Evolutionary conservation across 192 early-diverging fungal genomes (phyloP).

Genomic region (Geranomyces michiganensis): DNA sequence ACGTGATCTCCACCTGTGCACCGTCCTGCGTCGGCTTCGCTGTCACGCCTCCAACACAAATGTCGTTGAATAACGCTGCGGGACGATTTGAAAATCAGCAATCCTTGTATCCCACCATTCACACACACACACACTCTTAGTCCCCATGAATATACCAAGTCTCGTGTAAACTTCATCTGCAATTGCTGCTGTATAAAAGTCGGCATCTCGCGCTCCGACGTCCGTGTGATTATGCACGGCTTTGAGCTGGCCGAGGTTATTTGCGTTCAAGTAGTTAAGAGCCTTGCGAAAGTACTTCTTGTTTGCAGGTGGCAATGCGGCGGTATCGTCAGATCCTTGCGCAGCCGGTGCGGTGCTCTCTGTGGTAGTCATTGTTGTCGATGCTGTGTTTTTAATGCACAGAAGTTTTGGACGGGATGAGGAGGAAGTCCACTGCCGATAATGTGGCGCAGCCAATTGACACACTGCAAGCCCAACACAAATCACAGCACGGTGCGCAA

Average conservation of each 20-base stretch:
- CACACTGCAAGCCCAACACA: too few species aligned
- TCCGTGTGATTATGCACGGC: slow-evolving; percentile 15
- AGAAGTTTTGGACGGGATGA: too few species aligned
- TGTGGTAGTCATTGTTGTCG: too few species aligned
- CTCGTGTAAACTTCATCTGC: slow-evolving; percentile 22
- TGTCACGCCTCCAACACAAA: slow-evolving; percentile 29
- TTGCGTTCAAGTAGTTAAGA: slow-evolving; percentile 31
- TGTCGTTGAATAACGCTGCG: slow-evolving; percentile 37
- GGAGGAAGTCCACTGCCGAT: too few species aligned
- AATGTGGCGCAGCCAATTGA: too few species aligned
- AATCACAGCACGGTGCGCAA: too few species aligned
- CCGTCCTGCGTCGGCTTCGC: background rate
- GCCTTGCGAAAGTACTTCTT: slow-evolving; percentile 31
- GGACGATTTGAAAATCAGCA: too few species aligned
- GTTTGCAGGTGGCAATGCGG: too few species aligned
- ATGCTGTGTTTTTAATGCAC: too few species aligned
- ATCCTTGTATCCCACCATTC: too few species aligned
- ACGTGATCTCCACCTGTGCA: slow-evolving; percentile 11
- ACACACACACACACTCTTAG: background rate
- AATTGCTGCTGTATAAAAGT: slow-evolving; percentile 32
- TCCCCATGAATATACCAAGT: slow-evolving; percentile 26
- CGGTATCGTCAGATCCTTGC: too few species aligned
- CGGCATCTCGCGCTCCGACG: background rate
- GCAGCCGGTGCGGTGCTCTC: too few species aligned
- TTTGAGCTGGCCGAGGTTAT: slow-evolving; percentile 36